phyloP scores from a whole-genome alignment of 2,329 filamentous ascomycete species.

The Epichloe hybrida region DNA sequence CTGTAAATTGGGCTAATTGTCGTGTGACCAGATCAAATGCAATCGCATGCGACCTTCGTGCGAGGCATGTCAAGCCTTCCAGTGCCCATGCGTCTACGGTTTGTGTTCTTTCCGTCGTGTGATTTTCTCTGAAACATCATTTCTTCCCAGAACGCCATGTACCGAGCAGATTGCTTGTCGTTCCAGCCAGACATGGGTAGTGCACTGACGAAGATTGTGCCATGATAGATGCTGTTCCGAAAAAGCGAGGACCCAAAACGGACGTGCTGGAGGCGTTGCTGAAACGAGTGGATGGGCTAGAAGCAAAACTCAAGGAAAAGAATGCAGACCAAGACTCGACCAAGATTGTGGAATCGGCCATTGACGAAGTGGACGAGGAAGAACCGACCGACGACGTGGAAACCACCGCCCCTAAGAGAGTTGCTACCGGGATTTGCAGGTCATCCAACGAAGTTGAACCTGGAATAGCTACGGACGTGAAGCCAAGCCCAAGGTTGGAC shows the following conservation, averaged over 20 bases:
- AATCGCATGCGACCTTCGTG: slow-evolving; percentile 74
- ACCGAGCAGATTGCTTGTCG: neutral
- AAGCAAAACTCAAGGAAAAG: slow-evolving; percentile 63
- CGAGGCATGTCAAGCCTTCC: slow-evolving; percentile 80
- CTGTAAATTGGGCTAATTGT: neutral
- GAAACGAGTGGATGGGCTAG: slow-evolving; percentile 74
- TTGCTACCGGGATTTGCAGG: slow-evolving; percentile 22
- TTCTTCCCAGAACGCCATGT: neutral
- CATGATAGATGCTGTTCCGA: slow-evolving; percentile 63
- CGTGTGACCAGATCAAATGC: slow-evolving; percentile 63
- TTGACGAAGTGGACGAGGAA: neutral
- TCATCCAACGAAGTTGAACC: slow-evolving; percentile 7
- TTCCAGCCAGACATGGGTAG: neutral
- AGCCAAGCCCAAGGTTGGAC: neutral
- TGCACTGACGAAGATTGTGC: neutral
- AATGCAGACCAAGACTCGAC: slow-evolving; percentile 24
- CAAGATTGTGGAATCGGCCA: neutral
- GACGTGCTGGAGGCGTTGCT: slow-evolving; percentile 75
- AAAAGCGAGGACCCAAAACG: slow-evolving; percentile 82
- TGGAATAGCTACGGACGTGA: neutral
- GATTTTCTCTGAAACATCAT: too few relatives aligned
- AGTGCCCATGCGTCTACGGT: slow-evolving; percentile 83
- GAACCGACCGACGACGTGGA: slow-evolving; percentile 14
- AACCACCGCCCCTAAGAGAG: slow-evolving; percentile 27
- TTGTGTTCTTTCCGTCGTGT: slow-evolving; percentile 18